Evolutionary conservation across 176 grass and related monocot species (phyloP).

Genomic region (Themeda triandra): DNA sequence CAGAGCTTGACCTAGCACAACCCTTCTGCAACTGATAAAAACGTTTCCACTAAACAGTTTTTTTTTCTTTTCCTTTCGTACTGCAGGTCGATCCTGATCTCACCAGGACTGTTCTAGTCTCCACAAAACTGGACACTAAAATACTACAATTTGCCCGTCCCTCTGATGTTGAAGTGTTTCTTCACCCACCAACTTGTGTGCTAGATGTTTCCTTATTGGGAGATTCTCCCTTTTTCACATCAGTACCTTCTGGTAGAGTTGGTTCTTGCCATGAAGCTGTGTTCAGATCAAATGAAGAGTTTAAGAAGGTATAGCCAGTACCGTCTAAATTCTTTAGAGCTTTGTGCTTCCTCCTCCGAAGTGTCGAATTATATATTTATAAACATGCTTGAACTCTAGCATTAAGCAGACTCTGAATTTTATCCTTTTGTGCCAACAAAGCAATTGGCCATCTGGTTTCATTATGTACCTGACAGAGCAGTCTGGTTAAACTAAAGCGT

Average conservation of each 20-base stretch:
- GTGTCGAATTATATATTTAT: neutral
- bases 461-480: neutral
- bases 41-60: neutral
- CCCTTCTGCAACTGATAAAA: neutral
- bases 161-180: slow-evolving; percentile 97
- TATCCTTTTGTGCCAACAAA: neutral
- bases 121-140: slow-evolving; percentile 95
- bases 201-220: slow-evolving; percentile 83
- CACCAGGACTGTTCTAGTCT: slow-evolving; percentile 85
- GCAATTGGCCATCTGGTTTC: neutral
- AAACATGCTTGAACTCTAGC: slow-evolving; percentile 7
- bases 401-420: neutral
- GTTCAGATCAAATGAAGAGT: slow-evolving; percentile 89
- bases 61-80: slow-evolving; percentile 1
- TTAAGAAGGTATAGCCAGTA: slow-evolving; percentile 64
- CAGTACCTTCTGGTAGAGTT: slow-evolving; percentile 94
- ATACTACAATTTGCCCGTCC: slow-evolving; percentile 84
- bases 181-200: slow-evolving; percentile 66
- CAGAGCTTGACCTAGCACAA: neutral
- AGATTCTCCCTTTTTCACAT: slow-evolving; percentile 91
- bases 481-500: neutral
- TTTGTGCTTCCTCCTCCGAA: slow-evolving; percentile 13
- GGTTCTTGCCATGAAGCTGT: slow-evolving; percentile 76
- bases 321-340: neutral
- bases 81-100: slow-evolving; percentile 91